Base-by-base conservation (phyloP, 2,329 filamentous ascomycete genomes). In the Ophiostoma sp. region DNA sequence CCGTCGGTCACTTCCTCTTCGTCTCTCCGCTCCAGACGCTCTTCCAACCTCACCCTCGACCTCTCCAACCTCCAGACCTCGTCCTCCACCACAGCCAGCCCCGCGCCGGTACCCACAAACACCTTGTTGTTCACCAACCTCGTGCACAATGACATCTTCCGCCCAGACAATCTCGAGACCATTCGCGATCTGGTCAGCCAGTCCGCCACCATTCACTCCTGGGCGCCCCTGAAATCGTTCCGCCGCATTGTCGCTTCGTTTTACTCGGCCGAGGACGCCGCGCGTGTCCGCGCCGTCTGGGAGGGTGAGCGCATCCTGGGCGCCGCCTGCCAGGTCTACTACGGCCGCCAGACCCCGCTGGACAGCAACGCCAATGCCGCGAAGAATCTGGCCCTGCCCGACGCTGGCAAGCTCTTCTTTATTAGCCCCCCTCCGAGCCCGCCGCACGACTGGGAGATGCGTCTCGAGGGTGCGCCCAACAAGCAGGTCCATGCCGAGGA, bases 81-180 rank as follows among this genome's bases (percentile, higher is more conserved):
- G 15, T 33, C 52, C 15, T 33, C 66, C 22, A 25, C 70, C 1
- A 2, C 71, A 11, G 25, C n/a, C 19, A 15, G 28, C 7, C 33
- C 85, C 93, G 72, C 85, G 86, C 57, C 92, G 33, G 89, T 91
- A 72, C 91, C 92, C 6, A 92, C 91, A 77, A 96, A 96, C 85
- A 96, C 93, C 0, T 90, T 96, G 73, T 89, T 96, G 79, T 91
- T 96, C 80, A 96, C 93, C 78, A 94, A 94, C 83, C 89, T 96
- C 74, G 84, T 90, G 79, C 89, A 93, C 76, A 83, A 86, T 74
- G 90, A 92, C 78, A 90, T 94, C 83, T 96, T 95, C 86, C 86
- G 88, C 74, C 86, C 92, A 22, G 87, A 91, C 75, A 94, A 93
- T 82, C 87, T 95, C 74, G 88, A 92, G 78, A 89, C 88, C 75